These are phyloP conservation scores for Phytophthora pistaciae DNA, from an alignment of 352 stramenopile genomes.

Conservation along the genomic window DNA sequence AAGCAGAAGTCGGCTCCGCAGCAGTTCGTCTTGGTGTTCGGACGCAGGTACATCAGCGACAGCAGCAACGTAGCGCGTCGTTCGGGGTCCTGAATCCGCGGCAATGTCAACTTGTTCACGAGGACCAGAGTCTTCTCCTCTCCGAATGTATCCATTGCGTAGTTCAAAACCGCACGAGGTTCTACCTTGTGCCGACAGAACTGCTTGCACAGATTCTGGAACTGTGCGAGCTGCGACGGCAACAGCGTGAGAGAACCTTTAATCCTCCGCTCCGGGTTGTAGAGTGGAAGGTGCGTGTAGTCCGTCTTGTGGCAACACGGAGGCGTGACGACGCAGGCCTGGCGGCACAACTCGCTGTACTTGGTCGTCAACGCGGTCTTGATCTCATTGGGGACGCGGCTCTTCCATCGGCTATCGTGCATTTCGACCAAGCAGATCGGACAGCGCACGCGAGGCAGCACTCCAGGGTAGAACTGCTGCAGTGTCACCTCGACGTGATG, in stretches of 20 bases:
- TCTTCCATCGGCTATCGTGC: conserved; percentile 29
- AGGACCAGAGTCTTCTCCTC: conserved; percentile 17
- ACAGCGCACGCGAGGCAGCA: conserved; percentile 42
- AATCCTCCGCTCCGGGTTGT: background rate
- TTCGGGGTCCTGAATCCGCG: conserved; percentile 46
- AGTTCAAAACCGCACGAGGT: conserved; percentile 28
- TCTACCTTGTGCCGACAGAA: conserved; percentile 36
- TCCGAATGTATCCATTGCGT: conserved; percentile 26
- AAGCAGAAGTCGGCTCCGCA: conserved; percentile 58
- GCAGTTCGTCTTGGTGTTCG: conserved; percentile 44
- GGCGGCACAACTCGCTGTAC: conserved; percentile 33
- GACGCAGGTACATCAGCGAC: conserved; percentile 40
- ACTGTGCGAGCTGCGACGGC: conserved; percentile 20
- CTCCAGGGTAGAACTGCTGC: conserved; percentile 34
- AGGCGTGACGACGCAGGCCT: conserved; percentile 31
- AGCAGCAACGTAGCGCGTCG: conserved; percentile 51
- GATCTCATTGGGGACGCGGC: background rate
- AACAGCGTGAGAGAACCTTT: conserved; percentile 7
- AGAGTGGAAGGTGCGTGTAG: conserved; percentile 48
- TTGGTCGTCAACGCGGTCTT: background rate
- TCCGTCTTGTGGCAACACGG: conserved; percentile 43
- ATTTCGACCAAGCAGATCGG: conserved; percentile 36
- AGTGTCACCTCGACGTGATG: conserved; percentile 37
- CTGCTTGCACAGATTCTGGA: conserved; percentile 19
- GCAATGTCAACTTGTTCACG: conserved; percentile 24